Base-by-base conservation (phyloP, 2,329 filamentous ascomycete species). In the Colletotrichum acutatum region DNA sequence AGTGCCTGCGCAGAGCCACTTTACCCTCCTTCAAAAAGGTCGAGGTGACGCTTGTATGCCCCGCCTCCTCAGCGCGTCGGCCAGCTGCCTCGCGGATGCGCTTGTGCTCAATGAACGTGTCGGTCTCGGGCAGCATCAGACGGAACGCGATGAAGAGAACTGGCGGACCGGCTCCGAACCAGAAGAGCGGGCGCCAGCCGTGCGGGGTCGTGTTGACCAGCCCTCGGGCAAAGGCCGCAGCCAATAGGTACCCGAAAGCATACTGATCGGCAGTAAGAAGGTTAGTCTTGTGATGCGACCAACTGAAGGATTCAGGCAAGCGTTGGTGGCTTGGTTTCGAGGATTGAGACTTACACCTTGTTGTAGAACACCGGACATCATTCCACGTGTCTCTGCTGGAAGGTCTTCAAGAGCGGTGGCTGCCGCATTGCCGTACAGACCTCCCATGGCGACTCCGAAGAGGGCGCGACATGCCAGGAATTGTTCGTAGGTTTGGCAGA, bases 131-230 rank as follows among this genome's bases (percentile, higher is more conserved):
- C 1, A 98, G 87, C 80, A 88, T 90, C 26, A 96, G 84, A 42
- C 95, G 92, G 86, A 93, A 95, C 67, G 91, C 78, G 79, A 97
- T 97, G 82, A 97, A 92, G 37, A 97, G 81, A 2, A 95, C 87
- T 0, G 95, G 95, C 0, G 94, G 94, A 49, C 92, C 89, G 6
- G 95, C 94, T 14, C 92, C 95, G 81, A 97, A 97, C 95, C 95
- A 98, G 86, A 92, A 97, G 0, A 97, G 86, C 0, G 95, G 94
- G 8, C 95, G 88, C 95, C 95, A 98, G 65, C 88, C 91, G 79
- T 97, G 92, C 1, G 90, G 81, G 0, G 94, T 96, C 1, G 94
- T 97, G 81, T 93, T 85, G 62, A 95, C 90, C 7, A 97, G 87
- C 5, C 87, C 94, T 8, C 91, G 86, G 12, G 89, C 82, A 76